Percentiles rank a stretch among this genome's conserved stretches.
Evolutionary conservation across 75 land plant genomes (phyloP).

Genomic region (Gnetum montanum): DNA sequence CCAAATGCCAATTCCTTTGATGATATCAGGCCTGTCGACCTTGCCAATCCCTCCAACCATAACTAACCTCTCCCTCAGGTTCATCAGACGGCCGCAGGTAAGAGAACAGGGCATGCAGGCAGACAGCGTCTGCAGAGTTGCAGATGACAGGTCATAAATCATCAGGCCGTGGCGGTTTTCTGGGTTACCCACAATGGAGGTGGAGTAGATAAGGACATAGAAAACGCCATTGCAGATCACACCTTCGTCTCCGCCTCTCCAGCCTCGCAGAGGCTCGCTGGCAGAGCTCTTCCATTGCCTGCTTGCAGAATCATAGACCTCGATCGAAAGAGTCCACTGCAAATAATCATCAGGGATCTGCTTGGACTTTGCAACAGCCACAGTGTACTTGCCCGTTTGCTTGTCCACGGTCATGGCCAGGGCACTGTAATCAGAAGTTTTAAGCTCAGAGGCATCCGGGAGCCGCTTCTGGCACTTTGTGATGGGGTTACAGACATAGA

Average conservation of each 20-base stretch:
- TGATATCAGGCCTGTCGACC: conserved; percentile 54
- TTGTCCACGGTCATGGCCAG: conserved; percentile 52
- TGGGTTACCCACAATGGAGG: conserved; percentile 25
- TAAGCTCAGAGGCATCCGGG: conserved; percentile 31
- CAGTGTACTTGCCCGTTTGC: conserved; percentile 22
- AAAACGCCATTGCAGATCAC: conserved; percentile 64
- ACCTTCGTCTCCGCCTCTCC: conserved; percentile 79
- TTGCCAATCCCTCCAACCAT: conserved; percentile 91
- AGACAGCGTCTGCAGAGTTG: conserved; percentile 22
- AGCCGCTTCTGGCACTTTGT: conserved; percentile 31
- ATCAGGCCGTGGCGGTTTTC: conserved; percentile 52
- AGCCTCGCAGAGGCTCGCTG: conserved; percentile 53
- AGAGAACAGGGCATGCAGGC: conserved; percentile 60
- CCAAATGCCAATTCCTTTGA: conserved; percentile 86
- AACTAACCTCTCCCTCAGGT: conserved; percentile 54
- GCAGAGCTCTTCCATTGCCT: conserved; percentile 31
- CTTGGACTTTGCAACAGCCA: conserved; percentile 52
- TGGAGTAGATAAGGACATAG: conserved; percentile 61
- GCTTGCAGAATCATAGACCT: conserved; percentile 42
- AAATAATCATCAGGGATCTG: conserved; percentile 63
- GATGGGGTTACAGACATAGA: conserved; percentile 68
- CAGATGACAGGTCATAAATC: conserved; percentile 31
- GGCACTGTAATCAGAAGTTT: conserved; percentile 55
- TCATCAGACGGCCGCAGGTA: conserved; percentile 72
- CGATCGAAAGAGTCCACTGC: conserved; percentile 69